Conservation (phyloP, 371 early-diverging fungal species). For the Apophysomyces trapeziformis region DNA sequence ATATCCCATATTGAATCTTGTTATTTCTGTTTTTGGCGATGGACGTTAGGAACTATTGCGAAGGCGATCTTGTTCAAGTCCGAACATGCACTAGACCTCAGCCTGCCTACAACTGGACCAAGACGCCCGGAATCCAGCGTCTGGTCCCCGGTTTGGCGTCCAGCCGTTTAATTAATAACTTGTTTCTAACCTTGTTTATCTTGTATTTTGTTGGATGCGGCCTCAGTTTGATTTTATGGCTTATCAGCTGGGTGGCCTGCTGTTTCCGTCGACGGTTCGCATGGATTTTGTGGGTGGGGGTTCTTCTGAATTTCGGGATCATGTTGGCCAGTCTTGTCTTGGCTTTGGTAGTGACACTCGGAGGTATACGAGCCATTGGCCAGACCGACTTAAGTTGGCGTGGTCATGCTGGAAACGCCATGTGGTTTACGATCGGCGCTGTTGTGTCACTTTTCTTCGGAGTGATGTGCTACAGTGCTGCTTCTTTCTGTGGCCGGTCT, state of each 20-base stretch:
- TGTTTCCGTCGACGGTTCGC: slow-evolving; percentile 27
- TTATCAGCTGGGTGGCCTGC: slow-evolving; percentile 36
- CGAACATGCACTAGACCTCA: slow-evolving; percentile 15
- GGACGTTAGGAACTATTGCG: slow-evolving; percentile 21
- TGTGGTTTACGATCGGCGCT: slow-evolving; percentile 25
- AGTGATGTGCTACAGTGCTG: slow-evolving; percentile 6
- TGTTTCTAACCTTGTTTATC: slow-evolving; percentile 44
- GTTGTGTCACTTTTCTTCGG: slow-evolving; percentile 19
- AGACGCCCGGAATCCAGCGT: slow-evolving; percentile 32
- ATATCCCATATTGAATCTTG: no score
- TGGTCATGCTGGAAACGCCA: slow-evolving; percentile 20
- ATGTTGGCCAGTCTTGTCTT: slow-evolving; percentile 35
- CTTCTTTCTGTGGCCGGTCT: slow-evolving; percentile 8
- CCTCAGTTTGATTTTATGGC: slow-evolving; percentile 42
- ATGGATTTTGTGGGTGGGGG: slow-evolving; percentile 27
- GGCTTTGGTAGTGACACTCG: slow-evolving; percentile 27
- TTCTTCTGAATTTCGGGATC: slow-evolving; percentile 38
- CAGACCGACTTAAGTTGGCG: slow-evolving; percentile 12
- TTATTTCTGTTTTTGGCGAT: no score
- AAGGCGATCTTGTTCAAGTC: slow-evolving; percentile 7
- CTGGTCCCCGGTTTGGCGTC: slow-evolving; percentile 18
- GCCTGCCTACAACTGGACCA: slow-evolving; percentile 46
- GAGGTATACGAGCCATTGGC: slow-evolving; percentile 23
- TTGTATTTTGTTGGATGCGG: slow-evolving; percentile 37
- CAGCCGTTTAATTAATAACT: slow-evolving; percentile 12